These are phyloP conservation scores for Cyclocybe cylindracea DNA, from an alignment of 768 basidiomycete genomes.

Conservation along the genomic window DNA sequence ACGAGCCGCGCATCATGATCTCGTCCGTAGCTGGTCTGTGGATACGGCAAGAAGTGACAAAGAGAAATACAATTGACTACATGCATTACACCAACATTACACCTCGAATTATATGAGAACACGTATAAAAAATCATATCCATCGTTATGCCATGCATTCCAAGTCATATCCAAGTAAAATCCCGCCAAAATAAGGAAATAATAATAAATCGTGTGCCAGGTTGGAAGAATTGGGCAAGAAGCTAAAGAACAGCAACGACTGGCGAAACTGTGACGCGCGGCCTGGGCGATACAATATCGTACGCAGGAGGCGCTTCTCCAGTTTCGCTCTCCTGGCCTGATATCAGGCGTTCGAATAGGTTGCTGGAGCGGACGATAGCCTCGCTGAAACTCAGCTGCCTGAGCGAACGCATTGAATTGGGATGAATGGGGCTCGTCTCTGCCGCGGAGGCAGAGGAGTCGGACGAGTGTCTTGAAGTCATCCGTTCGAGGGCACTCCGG, in stretches of 20 bases:
- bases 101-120: neutral
- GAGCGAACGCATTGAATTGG: conserved; percentile 28
- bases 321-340: conserved; percentile 79
- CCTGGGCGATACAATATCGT: conserved; percentile 33
- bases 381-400: conserved; percentile 25
- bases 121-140: neutral
- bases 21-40: neutral
- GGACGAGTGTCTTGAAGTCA: conserved; percentile 33
- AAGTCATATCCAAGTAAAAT: neutral
- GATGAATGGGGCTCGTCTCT: conserved; percentile 35
- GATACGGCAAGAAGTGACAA: neutral
- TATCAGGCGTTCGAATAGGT: conserved; percentile 77
- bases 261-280: neutral
- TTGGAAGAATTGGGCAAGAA: too few relatives aligned
- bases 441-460: conserved; percentile 37
- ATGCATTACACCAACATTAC: neutral
- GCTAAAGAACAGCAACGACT: too few relatives aligned
- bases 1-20: too few relatives aligned
- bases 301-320: conserved; percentile 87
- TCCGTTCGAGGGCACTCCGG: conserved; percentile 26
- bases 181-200: neutral
- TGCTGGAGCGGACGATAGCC: conserved; percentile 41
- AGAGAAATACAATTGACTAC: neutral
- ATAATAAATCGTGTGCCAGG: neutral
- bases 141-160: neutral